phyloP scores from a whole-genome alignment of 768 basidiomycete species.

The Russula virescens region DNA sequence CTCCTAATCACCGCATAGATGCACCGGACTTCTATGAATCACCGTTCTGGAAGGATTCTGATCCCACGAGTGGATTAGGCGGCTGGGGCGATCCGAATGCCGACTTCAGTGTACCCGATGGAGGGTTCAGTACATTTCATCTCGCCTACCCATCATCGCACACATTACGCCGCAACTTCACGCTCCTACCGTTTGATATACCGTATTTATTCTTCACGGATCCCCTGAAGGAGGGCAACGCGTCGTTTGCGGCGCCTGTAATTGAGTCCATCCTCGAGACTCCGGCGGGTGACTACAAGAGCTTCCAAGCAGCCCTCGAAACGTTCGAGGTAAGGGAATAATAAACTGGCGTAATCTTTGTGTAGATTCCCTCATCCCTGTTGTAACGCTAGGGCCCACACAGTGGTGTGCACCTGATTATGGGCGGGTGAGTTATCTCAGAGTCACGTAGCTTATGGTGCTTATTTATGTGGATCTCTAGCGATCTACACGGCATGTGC shows the following conservation, averaged over 20 bases:
- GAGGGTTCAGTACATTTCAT: slow-evolving; percentile 29
- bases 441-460: background rate
- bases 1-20: slow-evolving; percentile 17
- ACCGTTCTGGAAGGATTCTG: slow-evolving; percentile 24
- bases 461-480: slow-evolving; percentile 2
- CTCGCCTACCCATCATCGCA: slow-evolving; percentile 34
- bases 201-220: slow-evolving; percentile 23
- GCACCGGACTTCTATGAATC: slow-evolving; percentile 25
- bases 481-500: slow-evolving; percentile 31
- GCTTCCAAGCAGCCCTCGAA: slow-evolving; percentile 32
- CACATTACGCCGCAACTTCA: slow-evolving; percentile 33
- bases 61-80: slow-evolving; percentile 28
- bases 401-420: slow-evolving; percentile 30
- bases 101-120: slow-evolving; percentile 27
- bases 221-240: slow-evolving; percentile 26
- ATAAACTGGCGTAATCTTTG: background rate
- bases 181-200: slow-evolving; percentile 29
- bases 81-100: slow-evolving; percentile 28
- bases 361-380: background rate
- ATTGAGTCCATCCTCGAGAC: slow-evolving; percentile 28
- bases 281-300: slow-evolving; percentile 30
- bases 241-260: slow-evolving; percentile 27
- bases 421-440: slow-evolving; percentile 29
- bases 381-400: slow-evolving; percentile 31
- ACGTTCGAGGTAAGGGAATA: slow-evolving; percentile 25